Evolutionary conservation across 495 filamentous ascomycete genomes (phyloP).

Genomic region (Astrothelium macrocarpum): DNA sequence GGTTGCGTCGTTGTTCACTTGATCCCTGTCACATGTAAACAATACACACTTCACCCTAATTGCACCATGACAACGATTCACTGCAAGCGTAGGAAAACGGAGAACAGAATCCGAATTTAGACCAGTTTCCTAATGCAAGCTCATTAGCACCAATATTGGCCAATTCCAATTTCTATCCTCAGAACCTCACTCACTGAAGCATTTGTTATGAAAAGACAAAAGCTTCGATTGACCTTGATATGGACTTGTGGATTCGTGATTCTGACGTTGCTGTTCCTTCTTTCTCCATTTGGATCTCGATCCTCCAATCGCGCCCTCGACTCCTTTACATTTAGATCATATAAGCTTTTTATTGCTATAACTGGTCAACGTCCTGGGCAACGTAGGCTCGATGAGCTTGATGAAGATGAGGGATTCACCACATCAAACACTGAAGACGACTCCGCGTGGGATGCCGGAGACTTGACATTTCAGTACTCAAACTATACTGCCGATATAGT

Average conservation of each 20-base stretch:
- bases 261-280: not conserved
- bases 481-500: not conserved
- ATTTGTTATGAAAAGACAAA: not conserved
- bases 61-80: too few relatives aligned
- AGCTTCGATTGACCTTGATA: not conserved
- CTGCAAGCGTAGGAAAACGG: too few relatives aligned
- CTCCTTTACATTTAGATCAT: not conserved
- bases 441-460: not conserved
- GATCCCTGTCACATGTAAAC: conserved; percentile 1
- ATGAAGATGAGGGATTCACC: not conserved
- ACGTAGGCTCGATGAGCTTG: not conserved
- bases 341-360: not conserved
- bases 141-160: too few relatives aligned
- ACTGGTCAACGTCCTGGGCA: not conserved
- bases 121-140: too few relatives aligned
- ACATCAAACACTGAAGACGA: not conserved
- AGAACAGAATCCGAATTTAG: too few relatives aligned
- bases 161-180: too few relatives aligned
- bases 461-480: not conserved
- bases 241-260: not conserved
- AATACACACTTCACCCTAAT: too few relatives aligned
- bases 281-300: not conserved
- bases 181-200: not conserved
- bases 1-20: not conserved
- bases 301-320: not conserved